Percentiles rank a stretch among this genome's conserved stretches.
phyloP scores from a whole-genome alignment of 2,329 filamentous ascomycete genomes.

The Aureobasidium sp. region DNA sequence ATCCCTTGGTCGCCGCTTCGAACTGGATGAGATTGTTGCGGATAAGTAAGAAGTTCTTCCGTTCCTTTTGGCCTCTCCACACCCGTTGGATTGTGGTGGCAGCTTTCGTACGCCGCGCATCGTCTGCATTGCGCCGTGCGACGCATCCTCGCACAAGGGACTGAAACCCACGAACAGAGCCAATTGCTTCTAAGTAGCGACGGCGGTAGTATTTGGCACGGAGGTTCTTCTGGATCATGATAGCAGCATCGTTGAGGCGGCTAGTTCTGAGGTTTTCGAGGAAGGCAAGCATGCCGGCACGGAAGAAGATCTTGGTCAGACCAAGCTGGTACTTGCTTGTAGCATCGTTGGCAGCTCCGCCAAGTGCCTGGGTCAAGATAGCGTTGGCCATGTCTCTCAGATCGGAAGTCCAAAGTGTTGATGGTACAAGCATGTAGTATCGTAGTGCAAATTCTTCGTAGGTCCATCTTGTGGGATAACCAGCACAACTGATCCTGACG shows the following conservation, averaged over 20 bases:
- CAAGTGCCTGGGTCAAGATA: constrained; percentile 82
- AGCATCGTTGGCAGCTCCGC: constrained; percentile 52
- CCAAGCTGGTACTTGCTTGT: constrained; percentile 96
- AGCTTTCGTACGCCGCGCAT: constrained; percentile 74
- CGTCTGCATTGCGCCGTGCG: constrained; percentile 69
- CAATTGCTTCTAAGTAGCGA: constrained; percentile 79
- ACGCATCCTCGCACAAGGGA: constrained; percentile 68
- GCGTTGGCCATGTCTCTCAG: constrained; percentile 91
- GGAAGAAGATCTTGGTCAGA: constrained; percentile 98
- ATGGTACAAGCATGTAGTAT: constrained; percentile 97
- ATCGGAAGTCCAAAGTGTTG: constrained; percentile 82
- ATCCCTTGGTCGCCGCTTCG: constrained; percentile 87
- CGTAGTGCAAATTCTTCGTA: constrained; percentile 96
- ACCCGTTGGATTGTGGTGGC: constrained; percentile 92
- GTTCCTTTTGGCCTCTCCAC: constrained; percentile 88
- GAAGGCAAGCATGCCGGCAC: constrained; percentile 97
- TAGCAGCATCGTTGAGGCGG: constrained; percentile 84
- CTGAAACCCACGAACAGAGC: constrained; percentile 74
- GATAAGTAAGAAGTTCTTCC: constrained; percentile 70
- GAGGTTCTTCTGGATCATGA: constrained; percentile 98
- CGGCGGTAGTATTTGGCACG: constrained; percentile 91
- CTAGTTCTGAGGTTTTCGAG: constrained; percentile 88
- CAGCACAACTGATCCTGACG: constrained; percentile 92
- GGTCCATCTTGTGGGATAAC: constrained; percentile 96
- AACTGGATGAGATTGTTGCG: constrained; percentile 79